Evolutionary conservation across 106 monocot species (phyloP).

Genomic region (Dendrobium catenatum): DNA sequence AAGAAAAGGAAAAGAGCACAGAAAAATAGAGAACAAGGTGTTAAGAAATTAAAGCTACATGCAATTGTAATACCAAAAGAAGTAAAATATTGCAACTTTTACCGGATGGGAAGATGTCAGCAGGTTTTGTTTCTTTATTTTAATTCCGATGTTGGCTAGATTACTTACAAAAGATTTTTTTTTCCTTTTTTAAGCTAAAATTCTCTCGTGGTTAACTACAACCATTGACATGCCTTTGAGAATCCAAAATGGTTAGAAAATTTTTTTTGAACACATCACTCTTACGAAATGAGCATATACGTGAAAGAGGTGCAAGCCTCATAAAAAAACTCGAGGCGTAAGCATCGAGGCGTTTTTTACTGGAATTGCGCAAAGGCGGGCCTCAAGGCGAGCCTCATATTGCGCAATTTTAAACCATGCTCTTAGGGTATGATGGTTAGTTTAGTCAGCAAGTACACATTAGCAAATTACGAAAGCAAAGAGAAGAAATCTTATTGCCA

Average conservation of each 20-base stretch:
- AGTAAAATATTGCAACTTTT: slow-evolving; percentile 68
- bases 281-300: too few relatives aligned
- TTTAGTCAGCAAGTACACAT: not conserved
- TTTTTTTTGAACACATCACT: not conserved
- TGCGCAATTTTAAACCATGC: too few relatives aligned
- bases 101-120: slow-evolving; percentile 69
- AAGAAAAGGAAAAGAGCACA: slow-evolving; percentile 82
- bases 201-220: not conserved
- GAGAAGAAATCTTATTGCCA: not conserved
- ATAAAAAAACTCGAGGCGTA: too few relatives aligned
- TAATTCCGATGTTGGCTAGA: not conserved
- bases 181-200: not conserved
- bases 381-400: too few relatives aligned
- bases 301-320: too few relatives aligned
- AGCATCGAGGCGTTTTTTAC: too few relatives aligned
- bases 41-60: slow-evolving; percentile 69
- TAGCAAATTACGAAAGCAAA: not conserved
- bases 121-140: slow-evolving; percentile 37
- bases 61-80: slow-evolving; percentile 59
- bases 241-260: not conserved
- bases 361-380: too few relatives aligned
- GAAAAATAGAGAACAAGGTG: slow-evolving; percentile 65
- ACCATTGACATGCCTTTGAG: not conserved
- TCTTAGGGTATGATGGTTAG: not conserved
- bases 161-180: not conserved